A percentile compares a stretch with the other conserved stretches of the same genome.
Evolutionary conservation across 2,329 filamentous ascomycete genomes (phyloP).

Genomic region (Aspergillus quadricinctus): DNA sequence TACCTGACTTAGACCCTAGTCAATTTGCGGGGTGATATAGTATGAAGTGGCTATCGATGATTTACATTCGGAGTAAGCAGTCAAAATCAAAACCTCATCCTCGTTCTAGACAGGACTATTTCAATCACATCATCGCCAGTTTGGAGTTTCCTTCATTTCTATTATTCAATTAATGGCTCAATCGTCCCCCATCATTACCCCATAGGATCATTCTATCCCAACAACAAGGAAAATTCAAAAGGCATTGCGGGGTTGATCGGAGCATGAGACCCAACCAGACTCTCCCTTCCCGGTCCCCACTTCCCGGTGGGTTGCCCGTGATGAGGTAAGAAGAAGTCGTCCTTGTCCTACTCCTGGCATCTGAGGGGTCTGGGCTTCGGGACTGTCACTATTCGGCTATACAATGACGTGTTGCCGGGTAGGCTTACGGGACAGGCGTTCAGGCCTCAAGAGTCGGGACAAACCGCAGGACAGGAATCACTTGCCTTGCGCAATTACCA

Average conservation of each 20-base stretch:
- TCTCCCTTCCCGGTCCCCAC: not conserved
- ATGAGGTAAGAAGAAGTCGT: not conserved
- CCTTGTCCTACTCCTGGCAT: not conserved
- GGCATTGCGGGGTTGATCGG: not conserved
- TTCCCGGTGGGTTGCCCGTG: not conserved
- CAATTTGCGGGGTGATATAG: conserved; percentile 15
- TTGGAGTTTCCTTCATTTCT: conserved; percentile 27
- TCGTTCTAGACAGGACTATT: conserved; percentile 7
- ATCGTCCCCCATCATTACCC: not conserved
- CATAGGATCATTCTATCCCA: not conserved
- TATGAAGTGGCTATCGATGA: too few species aligned
- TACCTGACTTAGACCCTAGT: conserved; percentile 15
- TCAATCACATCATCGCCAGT: conserved; percentile 18
- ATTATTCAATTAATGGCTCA: conserved; percentile 12
- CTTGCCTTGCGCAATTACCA: not conserved
- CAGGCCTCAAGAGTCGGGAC: not conserved
- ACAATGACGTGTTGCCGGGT: not conserved
- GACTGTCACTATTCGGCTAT: not conserved
- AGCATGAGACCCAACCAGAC: not conserved
- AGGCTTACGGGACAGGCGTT: not conserved
- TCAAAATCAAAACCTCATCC: not conserved
- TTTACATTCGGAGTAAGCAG: conserved; percentile 36
- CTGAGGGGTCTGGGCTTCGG: not conserved
- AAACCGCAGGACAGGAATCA: not conserved
- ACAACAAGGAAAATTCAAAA: not conserved